A percentile compares a stretch with the other conserved stretches of the same genome.
Conservation (phyloP, 192 early-diverging fungal species). For the Linnemannia schmuckeri region DNA sequence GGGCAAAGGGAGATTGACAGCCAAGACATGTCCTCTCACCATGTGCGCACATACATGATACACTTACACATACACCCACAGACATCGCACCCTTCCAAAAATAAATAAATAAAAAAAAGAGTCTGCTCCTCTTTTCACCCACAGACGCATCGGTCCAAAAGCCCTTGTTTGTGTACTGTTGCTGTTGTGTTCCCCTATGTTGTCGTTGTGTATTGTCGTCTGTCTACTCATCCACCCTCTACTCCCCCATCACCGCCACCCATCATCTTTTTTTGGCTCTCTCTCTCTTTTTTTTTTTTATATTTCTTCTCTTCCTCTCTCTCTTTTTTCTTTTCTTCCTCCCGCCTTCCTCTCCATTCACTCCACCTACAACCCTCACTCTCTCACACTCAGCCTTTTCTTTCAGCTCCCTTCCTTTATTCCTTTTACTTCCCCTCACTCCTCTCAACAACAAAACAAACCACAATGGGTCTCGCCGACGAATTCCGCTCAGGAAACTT, state of each 20-base stretch:
- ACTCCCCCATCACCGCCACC: constrained; percentile 7
- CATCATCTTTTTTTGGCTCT: not conserved
- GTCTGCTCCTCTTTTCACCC: not conserved
- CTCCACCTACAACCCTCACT: not conserved
- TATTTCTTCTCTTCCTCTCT: not conserved
- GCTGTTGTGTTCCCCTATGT: not conserved
- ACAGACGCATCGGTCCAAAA: not conserved
- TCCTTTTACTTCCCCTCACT: not conserved
- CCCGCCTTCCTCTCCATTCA: constrained; percentile 15
- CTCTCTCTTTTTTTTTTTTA: not conserved
- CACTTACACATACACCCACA: not conserved
- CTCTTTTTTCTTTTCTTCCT: not conserved
- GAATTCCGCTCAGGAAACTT: constrained; percentile 65
- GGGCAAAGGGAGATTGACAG: not conserved
- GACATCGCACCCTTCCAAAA: not conserved
- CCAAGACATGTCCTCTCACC: too few species aligned
- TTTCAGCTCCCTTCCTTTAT: not conserved
- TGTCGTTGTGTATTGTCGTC: not conserved
- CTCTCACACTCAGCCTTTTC: not conserved
- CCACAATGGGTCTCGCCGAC: constrained; percentile 57
- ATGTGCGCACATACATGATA: not conserved
- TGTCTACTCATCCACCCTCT: not conserved
- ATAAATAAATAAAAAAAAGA: not conserved
- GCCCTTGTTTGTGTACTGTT: not conserved
- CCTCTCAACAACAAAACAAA: not conserved